Conservation (phyloP, 192 early-diverging fungal genomes). For the Entophlyctis helioformis region DNA sequence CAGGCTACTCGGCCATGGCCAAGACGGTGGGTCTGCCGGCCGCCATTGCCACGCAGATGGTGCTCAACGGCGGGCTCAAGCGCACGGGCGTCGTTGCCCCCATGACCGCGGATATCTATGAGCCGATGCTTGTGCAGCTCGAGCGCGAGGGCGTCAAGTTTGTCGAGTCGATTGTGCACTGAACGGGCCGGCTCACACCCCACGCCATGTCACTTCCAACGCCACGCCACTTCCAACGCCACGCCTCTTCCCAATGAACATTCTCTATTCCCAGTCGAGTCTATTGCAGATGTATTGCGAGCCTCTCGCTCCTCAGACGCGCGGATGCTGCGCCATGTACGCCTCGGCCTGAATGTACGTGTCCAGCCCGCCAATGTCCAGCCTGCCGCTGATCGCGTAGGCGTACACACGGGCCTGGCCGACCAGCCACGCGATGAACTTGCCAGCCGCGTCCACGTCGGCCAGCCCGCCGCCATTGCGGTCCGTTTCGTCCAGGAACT, state of each 20-base stretch:
- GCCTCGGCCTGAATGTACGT: slow-evolving; percentile 38
- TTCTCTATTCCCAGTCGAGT: no score
- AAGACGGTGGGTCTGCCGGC: slow-evolving; percentile 94
- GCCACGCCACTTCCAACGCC: no score
- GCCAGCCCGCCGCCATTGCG: slow-evolving; percentile 11
- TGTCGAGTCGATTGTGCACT: slow-evolving; percentile 37
- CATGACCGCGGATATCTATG: slow-evolving; percentile 76
- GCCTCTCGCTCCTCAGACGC: no score
- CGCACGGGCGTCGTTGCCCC: slow-evolving; percentile 84
- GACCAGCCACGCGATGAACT: slow-evolving; percentile 32
- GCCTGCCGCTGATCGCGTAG: slow-evolving; percentile 30
- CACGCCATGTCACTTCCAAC: no score
- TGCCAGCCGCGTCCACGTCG: slow-evolving; percentile 45
- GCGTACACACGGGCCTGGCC: slow-evolving; percentile 20
- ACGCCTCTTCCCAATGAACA: no score
- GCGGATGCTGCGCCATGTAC: no score
- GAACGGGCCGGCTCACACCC: no score
- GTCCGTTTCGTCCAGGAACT: slow-evolving; percentile 31
- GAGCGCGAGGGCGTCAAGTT: slow-evolving; percentile 83
- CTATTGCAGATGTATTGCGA: no score
- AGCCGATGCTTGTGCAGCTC: slow-evolving; percentile 79
- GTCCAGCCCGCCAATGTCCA: slow-evolving; percentile 52
- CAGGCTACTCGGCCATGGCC: slow-evolving; percentile 89
- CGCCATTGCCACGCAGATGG: slow-evolving; percentile 86
- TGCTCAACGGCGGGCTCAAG: slow-evolving; percentile 68